Percentiles rank a stretch among this genome's conserved stretches.
Conservation (phyloP, 495 filamentous ascomycete species). For the Aspergillus mulundensis region DNA sequence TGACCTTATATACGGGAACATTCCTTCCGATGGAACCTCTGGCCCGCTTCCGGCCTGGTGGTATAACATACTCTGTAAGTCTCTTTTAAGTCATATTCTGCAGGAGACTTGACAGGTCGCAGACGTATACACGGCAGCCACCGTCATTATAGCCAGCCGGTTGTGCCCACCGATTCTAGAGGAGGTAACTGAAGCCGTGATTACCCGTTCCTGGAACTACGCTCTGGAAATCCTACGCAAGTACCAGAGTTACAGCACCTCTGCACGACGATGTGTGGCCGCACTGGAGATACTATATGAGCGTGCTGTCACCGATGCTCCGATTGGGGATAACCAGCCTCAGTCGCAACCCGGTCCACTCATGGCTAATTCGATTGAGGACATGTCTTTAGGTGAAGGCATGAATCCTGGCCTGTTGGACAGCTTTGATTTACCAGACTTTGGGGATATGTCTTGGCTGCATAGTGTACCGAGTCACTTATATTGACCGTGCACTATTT, state of each 20-base stretch:
- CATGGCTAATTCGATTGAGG: conserved; percentile 12
- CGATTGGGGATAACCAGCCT: neutral
- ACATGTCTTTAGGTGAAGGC: conserved; percentile 29
- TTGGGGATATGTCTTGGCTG: conserved; percentile 40
- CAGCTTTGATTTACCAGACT: conserved; percentile 29
- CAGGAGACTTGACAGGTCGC: no score
- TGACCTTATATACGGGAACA: conserved; percentile 30
- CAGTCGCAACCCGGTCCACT: conserved; percentile 1
- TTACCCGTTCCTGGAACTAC: conserved; percentile 29
- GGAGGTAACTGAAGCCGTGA: conserved; percentile 24
- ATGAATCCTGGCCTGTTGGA: conserved; percentile 30
- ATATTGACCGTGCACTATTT: no score
- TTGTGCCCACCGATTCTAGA: conserved; percentile 28
- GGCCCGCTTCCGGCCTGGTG: conserved; percentile 39
- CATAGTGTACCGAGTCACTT: conserved; percentile 37
- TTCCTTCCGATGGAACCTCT: conserved; percentile 30
- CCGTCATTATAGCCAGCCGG: conserved; percentile 35
- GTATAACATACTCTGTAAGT: conserved; percentile 39
- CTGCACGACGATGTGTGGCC: conserved; percentile 33
- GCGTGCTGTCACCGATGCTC: conserved; percentile 25
- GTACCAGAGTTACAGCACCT: conserved; percentile 34
- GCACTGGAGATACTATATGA: conserved; percentile 40
- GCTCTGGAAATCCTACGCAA: conserved; percentile 34
- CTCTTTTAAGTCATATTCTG: no score
- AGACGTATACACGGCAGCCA: conserved; percentile 39